A percentile compares a stretch with the other conserved stretches of the same genome.
Evolutionary conservation across 1,139 yeast genomes (phyloP).

Genomic region (Hanseniaspora uvarum): DNA sequence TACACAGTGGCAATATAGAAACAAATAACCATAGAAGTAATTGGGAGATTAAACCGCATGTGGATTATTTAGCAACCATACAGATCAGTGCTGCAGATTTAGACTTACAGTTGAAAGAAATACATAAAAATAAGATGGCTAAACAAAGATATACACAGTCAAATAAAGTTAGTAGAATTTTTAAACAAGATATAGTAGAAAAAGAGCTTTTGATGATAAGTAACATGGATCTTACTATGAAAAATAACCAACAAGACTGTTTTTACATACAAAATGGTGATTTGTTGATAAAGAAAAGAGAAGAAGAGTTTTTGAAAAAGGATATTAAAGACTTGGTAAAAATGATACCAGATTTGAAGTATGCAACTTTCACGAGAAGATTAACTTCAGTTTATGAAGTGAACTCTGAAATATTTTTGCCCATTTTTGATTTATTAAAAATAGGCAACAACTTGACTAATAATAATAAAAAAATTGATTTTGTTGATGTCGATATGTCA

Average conservation of each 20-base stretch:
- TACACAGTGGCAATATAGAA: not conserved
- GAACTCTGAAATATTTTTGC: conserved; percentile 8
- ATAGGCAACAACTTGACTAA: not conserved
- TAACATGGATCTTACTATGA: conserved; percentile 4
- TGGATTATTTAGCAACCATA: conserved; percentile 4
- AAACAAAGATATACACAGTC: conserved; percentile 4
- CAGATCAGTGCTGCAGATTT: not conserved
- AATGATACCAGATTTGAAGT: not conserved
- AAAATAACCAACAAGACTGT: not conserved
- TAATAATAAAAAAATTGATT: not conserved
- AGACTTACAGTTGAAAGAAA: not conserved
- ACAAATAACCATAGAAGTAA: not conserved
- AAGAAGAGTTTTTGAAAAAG: not conserved
- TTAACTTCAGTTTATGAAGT: conserved; percentile 13
- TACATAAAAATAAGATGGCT: not conserved
- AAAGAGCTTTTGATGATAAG: conserved; percentile 6
- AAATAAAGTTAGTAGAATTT: conserved; percentile 5
- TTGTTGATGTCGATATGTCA: conserved; percentile 16
- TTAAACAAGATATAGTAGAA: conserved; percentile 11
- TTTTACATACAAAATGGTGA: conserved; percentile 6
- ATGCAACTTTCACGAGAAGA: conserved; percentile 7
- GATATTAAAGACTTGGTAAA: not conserved
- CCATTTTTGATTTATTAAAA: conserved; percentile 1
- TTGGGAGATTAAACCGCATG: conserved; percentile 11
- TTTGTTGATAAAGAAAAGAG: conserved; percentile 2